Conservation (phyloP, 2,329 filamentous ascomycete genomes). For the Penicillium fuscoglaucum region DNA sequence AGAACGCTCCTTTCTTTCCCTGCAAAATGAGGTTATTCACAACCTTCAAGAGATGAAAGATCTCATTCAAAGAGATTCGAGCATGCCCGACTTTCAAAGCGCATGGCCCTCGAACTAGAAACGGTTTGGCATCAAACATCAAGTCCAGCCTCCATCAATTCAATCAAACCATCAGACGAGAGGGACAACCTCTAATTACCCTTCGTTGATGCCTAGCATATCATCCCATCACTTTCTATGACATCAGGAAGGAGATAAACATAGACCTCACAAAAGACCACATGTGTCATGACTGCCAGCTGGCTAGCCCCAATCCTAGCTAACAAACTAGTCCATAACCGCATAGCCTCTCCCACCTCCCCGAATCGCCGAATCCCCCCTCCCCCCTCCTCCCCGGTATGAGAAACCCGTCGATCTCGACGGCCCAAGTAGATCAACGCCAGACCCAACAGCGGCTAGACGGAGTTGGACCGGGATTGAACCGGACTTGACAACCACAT, state of each 20-base stretch:
- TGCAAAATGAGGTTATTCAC: background rate
- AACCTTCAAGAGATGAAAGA: background rate
- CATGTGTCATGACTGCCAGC: background rate
- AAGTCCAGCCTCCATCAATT: background rate
- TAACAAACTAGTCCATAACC: background rate
- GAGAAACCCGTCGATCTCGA: background rate
- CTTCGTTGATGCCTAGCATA: background rate
- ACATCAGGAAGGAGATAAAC: background rate
- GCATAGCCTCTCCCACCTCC: background rate
- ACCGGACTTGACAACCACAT: background rate
- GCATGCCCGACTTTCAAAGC: background rate
- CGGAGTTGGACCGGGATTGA: background rate
- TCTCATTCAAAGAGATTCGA: background rate
- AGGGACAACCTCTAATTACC: background rate
- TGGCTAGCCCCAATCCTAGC: background rate
- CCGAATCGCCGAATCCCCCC: background rate
- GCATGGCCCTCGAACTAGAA: background rate
- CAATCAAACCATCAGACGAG: background rate
- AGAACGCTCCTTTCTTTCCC: background rate
- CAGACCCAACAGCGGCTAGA: conserved; percentile 1
- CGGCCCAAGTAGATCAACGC: background rate
- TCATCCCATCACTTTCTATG: background rate
- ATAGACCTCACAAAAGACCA: background rate
- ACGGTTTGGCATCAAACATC: background rate
- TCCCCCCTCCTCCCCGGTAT: too few species aligned